Conservation (phyloP, 768 basidiomycete species). For the Paxillus ammoniavirescens region DNA sequence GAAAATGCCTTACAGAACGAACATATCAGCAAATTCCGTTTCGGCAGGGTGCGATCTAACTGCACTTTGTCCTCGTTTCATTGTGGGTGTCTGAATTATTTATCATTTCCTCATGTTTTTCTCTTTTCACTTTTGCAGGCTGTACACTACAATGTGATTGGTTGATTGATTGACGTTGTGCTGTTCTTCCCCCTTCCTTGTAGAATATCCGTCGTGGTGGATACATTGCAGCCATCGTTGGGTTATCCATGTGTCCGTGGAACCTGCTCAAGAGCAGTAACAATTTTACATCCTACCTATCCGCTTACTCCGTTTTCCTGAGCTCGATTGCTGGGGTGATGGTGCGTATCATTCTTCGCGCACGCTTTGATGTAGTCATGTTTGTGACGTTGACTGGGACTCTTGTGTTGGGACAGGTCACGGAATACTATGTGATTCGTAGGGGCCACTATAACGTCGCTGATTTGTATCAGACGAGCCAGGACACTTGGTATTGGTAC, state of each 20-base stretch:
- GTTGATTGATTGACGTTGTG: not conserved
- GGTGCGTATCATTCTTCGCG: conserved; percentile 36
- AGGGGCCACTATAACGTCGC: conserved; percentile 67
- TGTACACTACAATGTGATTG: not conserved
- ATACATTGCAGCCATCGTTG: conserved; percentile 77
- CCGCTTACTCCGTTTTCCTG: conserved; percentile 78
- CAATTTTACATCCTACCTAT: conserved; percentile 77
- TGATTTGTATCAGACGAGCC: conserved; percentile 61
- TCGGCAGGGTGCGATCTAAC: conserved; percentile 84
- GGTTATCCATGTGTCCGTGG: conserved; percentile 76
- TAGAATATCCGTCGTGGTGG: conserved; percentile 84
- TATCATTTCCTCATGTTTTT: not conserved
- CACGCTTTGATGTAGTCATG: not conserved
- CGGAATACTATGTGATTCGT: conserved; percentile 75
- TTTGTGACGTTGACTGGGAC: not conserved
- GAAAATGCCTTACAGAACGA: conserved; percentile 46
- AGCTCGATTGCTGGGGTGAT: conserved; percentile 82
- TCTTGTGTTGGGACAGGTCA: conserved; percentile 45
- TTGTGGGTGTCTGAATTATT: conserved; percentile 41
- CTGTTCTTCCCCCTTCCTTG: not conserved
- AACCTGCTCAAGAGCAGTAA: conserved; percentile 71
- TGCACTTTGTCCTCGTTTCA: conserved; percentile 71
- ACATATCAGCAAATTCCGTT: conserved; percentile 81
- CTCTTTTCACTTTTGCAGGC: not conserved
- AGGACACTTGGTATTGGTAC: conserved; percentile 73